Percentiles rank a stretch among this genome's conserved stretches.
These are phyloP conservation scores for Dendrostoma leiphaemia DNA, from an alignment of 2,329 filamentous ascomycete genomes.

Conservation along the genomic window DNA sequence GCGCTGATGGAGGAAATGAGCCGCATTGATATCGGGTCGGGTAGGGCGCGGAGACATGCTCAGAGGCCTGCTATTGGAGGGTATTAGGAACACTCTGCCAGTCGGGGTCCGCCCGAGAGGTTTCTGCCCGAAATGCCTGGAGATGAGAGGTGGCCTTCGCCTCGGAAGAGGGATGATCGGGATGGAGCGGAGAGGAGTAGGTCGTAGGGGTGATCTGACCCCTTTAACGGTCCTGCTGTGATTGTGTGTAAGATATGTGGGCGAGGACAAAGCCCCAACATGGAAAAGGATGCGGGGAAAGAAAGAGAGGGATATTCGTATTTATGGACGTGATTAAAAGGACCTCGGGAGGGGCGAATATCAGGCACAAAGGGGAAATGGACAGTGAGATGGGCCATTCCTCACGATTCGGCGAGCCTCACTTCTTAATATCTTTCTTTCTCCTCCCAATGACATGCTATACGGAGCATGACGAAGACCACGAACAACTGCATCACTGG, in stretches of 20 bases:
- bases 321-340: too few species aligned
- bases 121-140: not conserved
- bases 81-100: constrained; percentile 9
- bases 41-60: constrained; percentile 50
- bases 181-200: constrained; percentile 3
- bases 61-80: constrained; percentile 15
- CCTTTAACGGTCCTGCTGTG: not conserved
- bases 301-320: not conserved
- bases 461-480: not conserved
- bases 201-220: constrained; percentile 5
- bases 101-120: not conserved
- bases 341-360: too few species aligned
- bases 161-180: not conserved
- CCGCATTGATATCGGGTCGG: constrained; percentile 63
- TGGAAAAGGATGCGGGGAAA: not conserved
- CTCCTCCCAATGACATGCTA: not conserved
- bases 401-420: not conserved
- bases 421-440: too few species aligned
- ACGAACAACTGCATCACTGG: not conserved
- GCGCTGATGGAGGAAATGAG: constrained; percentile 71
- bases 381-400: not conserved
- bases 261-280: not conserved
- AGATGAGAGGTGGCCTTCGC: not conserved
- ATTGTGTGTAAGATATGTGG: not conserved
- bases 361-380: too few species aligned